phyloP scores from a whole-genome alignment of 2,329 filamentous ascomycete species.

The Aspergillus vadensis region DNA sequence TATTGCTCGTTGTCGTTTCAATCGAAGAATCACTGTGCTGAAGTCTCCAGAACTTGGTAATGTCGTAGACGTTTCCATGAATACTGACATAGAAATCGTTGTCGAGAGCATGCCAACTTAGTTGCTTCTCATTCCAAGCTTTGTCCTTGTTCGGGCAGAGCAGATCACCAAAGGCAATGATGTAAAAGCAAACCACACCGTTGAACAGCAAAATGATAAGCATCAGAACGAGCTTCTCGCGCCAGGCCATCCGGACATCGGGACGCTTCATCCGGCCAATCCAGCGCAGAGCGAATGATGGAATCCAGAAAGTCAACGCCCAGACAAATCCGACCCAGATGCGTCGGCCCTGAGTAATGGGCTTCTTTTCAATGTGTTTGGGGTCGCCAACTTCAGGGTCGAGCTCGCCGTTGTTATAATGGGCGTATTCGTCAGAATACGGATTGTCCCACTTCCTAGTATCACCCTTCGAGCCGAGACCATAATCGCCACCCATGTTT shows the following conservation, averaged over 20 bases:
- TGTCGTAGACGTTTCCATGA: constrained; percentile 86
- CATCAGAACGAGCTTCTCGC: constrained; percentile 87
- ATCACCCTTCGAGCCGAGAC: constrained; percentile 84
- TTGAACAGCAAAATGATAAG: constrained; percentile 81
- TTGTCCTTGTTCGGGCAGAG: constrained; percentile 92
- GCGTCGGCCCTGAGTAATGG: constrained; percentile 65
- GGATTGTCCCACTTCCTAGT: constrained; percentile 63
- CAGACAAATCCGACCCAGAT: constrained; percentile 82
- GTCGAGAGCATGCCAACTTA: constrained; percentile 68
- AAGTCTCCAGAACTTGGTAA: constrained; percentile 80
- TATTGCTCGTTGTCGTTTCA: constrained; percentile 61
- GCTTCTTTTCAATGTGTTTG: constrained; percentile 72
- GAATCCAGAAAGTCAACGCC: constrained; percentile 91
- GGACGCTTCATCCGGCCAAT: constrained; percentile 95
- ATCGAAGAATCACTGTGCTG: constrained; percentile 77
- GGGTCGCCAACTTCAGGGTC: constrained; percentile 78
- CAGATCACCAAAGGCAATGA: constrained; percentile 79
- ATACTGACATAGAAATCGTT: constrained; percentile 86
- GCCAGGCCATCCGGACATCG: constrained; percentile 95
- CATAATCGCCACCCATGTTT: constrained; percentile 78
- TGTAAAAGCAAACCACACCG: constrained; percentile 83
- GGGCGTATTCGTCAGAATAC: constrained; percentile 48
- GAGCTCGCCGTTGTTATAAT: constrained; percentile 71
- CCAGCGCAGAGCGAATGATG: constrained; percentile 76
- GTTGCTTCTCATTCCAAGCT: constrained; percentile 74